These are phyloP conservation scores for Paraconiothyrium sp. DNA, from an alignment of 2,329 filamentous ascomycete genomes.

Conservation along the genomic window DNA sequence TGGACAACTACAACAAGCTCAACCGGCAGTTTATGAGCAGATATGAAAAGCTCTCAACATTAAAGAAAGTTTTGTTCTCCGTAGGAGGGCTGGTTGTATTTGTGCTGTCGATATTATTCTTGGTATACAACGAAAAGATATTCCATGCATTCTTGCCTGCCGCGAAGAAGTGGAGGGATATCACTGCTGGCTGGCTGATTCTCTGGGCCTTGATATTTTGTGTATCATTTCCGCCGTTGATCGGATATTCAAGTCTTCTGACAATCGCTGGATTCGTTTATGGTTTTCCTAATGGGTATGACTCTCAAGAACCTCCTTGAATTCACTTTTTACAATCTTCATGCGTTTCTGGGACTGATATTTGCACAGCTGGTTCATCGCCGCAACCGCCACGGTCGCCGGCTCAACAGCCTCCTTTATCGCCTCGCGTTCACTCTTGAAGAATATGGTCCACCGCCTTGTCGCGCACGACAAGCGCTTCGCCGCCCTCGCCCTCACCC, in stretches of 20 bases:
- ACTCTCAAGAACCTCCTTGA: not conserved
- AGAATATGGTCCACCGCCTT: conserved; percentile 79
- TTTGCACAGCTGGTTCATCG: conserved; percentile 78
- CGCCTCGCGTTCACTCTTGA: conserved; percentile 80
- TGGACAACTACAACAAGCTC: conserved; percentile 55
- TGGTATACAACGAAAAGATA: conserved; percentile 81
- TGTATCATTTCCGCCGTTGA: conserved; percentile 84
- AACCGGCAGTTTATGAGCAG: conserved; percentile 58
- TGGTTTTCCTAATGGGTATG: conserved; percentile 69
- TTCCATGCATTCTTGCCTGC: conserved; percentile 78
- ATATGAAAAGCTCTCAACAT: conserved; percentile 65
- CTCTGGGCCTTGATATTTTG: conserved; percentile 78
- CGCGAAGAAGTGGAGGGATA: conserved; percentile 78
- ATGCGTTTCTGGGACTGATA: conserved; percentile 25
- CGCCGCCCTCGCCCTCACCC: conserved; percentile 83
- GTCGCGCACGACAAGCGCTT: conserved; percentile 88
- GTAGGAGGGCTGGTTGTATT: conserved; percentile 61
- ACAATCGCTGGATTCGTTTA: conserved; percentile 77
- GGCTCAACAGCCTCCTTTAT: conserved; percentile 84
- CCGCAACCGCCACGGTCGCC: conserved; percentile 77
- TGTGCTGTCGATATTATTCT: conserved; percentile 71
- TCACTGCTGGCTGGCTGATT: conserved; percentile 76
- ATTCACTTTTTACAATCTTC: not conserved
- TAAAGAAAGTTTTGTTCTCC: conserved; percentile 70
- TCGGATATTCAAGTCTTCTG: conserved; percentile 84